A percentile compares a stretch with the other conserved stretches of the same genome.
Conservation (phyloP, 192 early-diverging fungal species). For the Podila epicladia region DNA sequence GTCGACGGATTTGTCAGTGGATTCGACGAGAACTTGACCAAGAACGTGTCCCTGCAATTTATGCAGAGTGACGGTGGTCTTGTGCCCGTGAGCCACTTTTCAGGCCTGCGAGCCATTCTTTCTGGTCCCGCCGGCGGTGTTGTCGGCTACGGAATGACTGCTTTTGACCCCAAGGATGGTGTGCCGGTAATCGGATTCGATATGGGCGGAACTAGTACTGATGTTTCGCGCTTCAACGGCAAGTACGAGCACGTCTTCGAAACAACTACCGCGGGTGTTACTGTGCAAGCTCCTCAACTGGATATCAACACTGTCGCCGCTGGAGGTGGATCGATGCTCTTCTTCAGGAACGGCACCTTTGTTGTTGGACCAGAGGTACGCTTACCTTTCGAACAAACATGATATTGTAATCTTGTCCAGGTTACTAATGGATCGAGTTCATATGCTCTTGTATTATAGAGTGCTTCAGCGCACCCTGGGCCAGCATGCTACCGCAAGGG, state of each 20-base stretch:
- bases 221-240: slow-evolving; percentile 93
- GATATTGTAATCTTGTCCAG: background rate
- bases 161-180: slow-evolving; percentile 54
- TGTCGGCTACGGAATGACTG: slow-evolving; percentile 75
- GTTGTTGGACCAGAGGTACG: slow-evolving; percentile 82
- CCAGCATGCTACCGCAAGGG: slow-evolving; percentile 95
- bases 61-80: slow-evolving; percentile 99
- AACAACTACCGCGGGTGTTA: slow-evolving; percentile 90
- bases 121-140: slow-evolving; percentile 97
- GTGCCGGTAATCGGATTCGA: slow-evolving; percentile 93
- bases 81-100: slow-evolving; percentile 85
- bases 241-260: slow-evolving; percentile 94
- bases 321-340: slow-evolving; percentile 92
- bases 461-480: slow-evolving; percentile 93
- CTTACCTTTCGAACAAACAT: slow-evolving; percentile 2
- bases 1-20: slow-evolving; percentile 86
- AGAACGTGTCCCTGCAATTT: slow-evolving; percentile 77
- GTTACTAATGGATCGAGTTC: background rate
- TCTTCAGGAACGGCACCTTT: slow-evolving; percentile 94
- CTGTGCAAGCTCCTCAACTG: slow-evolving; percentile 95
- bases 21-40: slow-evolving; percentile 77
- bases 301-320: slow-evolving; percentile 98
- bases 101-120: slow-evolving; percentile 90
- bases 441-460: slow-evolving; percentile 31
- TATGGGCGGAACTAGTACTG: slow-evolving; percentile 93